phyloP scores from a whole-genome alignment of 2,329 filamentous ascomycete species.

The Diaporthe ampelina region DNA sequence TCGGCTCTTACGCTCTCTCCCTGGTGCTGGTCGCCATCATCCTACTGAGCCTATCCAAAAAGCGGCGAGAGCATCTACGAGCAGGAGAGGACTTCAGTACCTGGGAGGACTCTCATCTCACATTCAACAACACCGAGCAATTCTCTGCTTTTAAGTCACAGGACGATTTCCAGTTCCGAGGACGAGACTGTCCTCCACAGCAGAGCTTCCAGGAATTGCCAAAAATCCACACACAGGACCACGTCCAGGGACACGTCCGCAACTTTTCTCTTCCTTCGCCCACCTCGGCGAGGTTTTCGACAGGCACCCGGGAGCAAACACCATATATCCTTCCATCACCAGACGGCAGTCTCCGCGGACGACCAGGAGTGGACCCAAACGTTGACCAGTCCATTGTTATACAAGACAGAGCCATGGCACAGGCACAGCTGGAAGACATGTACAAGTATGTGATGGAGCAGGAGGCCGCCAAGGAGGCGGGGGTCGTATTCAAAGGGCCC shows the following conservation, averaged over 20 bases:
- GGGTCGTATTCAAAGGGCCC: constrained; percentile 62
- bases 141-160: constrained; percentile 47
- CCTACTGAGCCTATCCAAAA: constrained; percentile 72
- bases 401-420: constrained; percentile 79
- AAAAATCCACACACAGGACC: constrained; percentile 53
- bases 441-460: constrained; percentile 95
- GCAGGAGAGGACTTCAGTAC: constrained; percentile 66
- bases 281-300: constrained; percentile 51
- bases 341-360: constrained; percentile 60
- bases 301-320: constrained; percentile 40
- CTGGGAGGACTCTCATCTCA: constrained; percentile 58
- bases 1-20: constrained; percentile 85
- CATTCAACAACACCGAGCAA: constrained; percentile 42
- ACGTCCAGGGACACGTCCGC: constrained; percentile 55
- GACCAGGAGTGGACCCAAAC: constrained; percentile 74
- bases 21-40: constrained; percentile 80
- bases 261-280: constrained; percentile 68
- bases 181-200: constrained; percentile 34
- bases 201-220: constrained; percentile 49
- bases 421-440: constrained; percentile 88
- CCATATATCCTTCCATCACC: constrained; percentile 64
- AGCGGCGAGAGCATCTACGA: constrained; percentile 64
- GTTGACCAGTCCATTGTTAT: constrained; percentile 85
- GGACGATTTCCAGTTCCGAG: constrained; percentile 45
- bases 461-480: constrained; percentile 76